Percentiles rank a stretch among this genome's conserved stretches.
Conservation (phyloP, 139 green algal genomes). For the Pseudopediastrum boryanum region DNA sequence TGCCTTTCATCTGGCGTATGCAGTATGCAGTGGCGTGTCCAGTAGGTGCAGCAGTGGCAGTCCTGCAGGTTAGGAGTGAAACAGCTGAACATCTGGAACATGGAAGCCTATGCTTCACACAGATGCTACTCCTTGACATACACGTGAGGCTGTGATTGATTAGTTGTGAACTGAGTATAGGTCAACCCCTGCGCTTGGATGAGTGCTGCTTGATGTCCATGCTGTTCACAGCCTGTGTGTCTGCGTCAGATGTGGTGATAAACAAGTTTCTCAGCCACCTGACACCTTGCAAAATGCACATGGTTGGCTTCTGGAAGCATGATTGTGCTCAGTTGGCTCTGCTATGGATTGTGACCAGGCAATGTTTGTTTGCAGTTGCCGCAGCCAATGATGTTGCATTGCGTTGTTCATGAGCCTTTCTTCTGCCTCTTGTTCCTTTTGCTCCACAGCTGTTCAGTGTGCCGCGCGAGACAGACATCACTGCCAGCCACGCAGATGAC, state of each 20-base stretch:
- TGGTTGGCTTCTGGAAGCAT: too few relatives aligned
- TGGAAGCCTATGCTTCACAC: too few relatives aligned
- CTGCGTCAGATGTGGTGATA: background rate
- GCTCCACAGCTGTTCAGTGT: too few relatives aligned
- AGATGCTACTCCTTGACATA: background rate
- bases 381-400: too few relatives aligned
- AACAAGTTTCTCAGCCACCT: too few relatives aligned
- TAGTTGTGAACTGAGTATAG: background rate
- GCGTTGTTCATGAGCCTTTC: background rate
- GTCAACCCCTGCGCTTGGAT: background rate
- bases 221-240: background rate
- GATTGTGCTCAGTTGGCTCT: too few relatives aligned
- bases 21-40: background rate
- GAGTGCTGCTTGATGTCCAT: slow-evolving; percentile 4
- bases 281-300: too few relatives aligned
- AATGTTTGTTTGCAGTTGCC: too few relatives aligned
- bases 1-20: background rate
- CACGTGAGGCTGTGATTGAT: slow-evolving; percentile 16
- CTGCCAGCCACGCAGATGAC: too few relatives aligned
- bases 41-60: background rate
- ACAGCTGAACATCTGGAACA: too few relatives aligned
- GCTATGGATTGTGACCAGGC: too few relatives aligned
- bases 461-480: too few relatives aligned
- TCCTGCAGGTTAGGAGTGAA: background rate
- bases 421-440: background rate